These are phyloP conservation scores for Colletotrichum cereale DNA, from an alignment of 2,329 filamentous ascomycete genomes.

Conservation along the genomic window DNA sequence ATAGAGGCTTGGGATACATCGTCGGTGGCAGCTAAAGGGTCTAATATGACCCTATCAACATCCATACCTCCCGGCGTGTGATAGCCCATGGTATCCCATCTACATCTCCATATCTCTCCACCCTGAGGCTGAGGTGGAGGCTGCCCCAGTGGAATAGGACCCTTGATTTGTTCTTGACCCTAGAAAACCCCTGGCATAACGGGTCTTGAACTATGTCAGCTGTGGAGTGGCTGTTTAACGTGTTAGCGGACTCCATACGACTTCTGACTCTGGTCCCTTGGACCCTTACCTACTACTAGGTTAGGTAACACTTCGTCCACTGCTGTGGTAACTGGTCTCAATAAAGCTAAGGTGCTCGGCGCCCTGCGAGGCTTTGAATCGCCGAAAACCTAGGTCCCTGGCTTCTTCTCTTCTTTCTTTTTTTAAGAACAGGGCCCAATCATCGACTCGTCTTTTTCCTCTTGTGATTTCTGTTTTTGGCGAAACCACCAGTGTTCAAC, in stretches of 20 bases:
- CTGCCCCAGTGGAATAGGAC: constrained; percentile 14
- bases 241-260: constrained; percentile 3
- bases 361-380: background rate
- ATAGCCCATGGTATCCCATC: background rate
- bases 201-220: constrained; percentile 16
- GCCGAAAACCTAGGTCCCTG: background rate
- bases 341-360: constrained; percentile 26
- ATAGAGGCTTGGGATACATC: constrained; percentile 25
- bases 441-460: background rate
- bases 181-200: constrained; percentile 20
- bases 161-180: constrained; percentile 27
- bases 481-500: background rate
- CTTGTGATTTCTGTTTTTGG: too few relatives aligned
- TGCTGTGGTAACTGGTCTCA: background rate
- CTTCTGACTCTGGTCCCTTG: background rate
- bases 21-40: constrained; percentile 14
- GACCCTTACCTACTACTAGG: background rate
- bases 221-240: constrained; percentile 16
- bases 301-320: background rate
- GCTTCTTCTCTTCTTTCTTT: constrained; percentile 35
- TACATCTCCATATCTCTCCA: constrained; percentile 6
- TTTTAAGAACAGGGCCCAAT: constrained; percentile 37
- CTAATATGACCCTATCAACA: constrained; percentile 25
- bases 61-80: background rate
- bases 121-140: constrained; percentile 8